Base-by-base conservation (phyloP, 164 flowering plant species). In the Vitis amurensis region DNA sequence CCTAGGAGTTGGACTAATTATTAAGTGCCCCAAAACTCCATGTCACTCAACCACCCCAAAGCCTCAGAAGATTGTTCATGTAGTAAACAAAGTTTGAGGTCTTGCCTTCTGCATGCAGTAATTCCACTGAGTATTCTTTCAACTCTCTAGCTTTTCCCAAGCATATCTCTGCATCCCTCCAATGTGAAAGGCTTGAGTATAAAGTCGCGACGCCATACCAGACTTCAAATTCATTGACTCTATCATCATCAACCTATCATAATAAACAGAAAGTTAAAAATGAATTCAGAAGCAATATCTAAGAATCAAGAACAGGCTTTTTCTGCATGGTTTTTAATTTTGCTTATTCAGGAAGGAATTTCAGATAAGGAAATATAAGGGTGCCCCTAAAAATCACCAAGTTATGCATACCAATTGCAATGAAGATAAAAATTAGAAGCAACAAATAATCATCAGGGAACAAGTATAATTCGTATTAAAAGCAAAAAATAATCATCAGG, bases 151-250 rank as follows among this genome's bases (percentile, higher is more conserved):
- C 97, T 83, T 93, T 95, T 9, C 75, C 86, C 85, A 95, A 77
- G 77, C 99, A 95, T 74, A 89, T 71, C 71, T 93, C 99, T 27
- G 87, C 97, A 81, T 95, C 99, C 65, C 81, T 88, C 97, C 97
- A 91, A 74, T 87, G 88, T n/a, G 91, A 87, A 77, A 95, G 98
- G 68, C 88, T 84, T 61, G 97, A 84, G 76, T 95, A 95, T 31
- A 95, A 74, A 70, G 79, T 83, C 61, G 99, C 93, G 48, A 95
- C 92, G 63, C 88, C 97, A 71, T 85, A 90, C 99, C 99, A 95
- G 67, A 95, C 93, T 81, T 95, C 97, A 82, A 79, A 87, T 69
- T 95, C 99, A 69, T 79, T 78, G n/a, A 84, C 81, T 57, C 76
- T 87, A 73, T 85, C 87, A 63, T 88, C 89, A 64, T 84, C 84